These are phyloP conservation scores for Alnus rubra DNA, from an alignment of 306 rosid species.

Conservation along the genomic window DNA sequence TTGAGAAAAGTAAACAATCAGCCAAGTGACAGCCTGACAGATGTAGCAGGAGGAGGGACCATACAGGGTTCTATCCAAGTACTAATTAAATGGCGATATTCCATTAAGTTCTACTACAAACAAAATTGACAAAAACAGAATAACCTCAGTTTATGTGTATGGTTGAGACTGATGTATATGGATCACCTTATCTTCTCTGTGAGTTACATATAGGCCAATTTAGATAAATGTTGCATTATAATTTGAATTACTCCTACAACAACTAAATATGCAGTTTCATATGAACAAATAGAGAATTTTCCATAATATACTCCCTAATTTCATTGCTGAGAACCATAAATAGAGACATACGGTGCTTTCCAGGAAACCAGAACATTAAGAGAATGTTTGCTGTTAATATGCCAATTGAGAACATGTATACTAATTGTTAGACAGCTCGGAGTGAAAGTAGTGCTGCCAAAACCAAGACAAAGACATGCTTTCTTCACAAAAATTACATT, in stretches of 20 bases:
- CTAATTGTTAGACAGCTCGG: background rate
- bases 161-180: background rate
- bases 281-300: background rate
- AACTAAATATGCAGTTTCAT: slow-evolving; percentile 1
- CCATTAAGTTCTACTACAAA: background rate
- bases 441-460: background rate
- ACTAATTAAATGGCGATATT: background rate
- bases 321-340: background rate
- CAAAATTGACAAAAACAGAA: background rate
- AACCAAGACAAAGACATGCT: too few species aligned
- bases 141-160: background rate
- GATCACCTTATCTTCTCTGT: background rate
- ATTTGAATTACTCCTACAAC: background rate
- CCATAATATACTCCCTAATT: background rate
- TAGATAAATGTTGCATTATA: background rate
- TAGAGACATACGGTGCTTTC: background rate
- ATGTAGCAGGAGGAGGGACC: background rate
- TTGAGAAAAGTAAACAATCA: slow-evolving; percentile 8
- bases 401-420: background rate
- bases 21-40: background rate
- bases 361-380: background rate
- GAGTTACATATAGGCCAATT: background rate
- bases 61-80: background rate
- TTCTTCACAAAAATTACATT: background rate
- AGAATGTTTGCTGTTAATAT: background rate